These are phyloP conservation scores for Diaporthe amygdali DNA, from an alignment of 2,329 filamentous ascomycete genomes.

Conservation along the genomic window DNA sequence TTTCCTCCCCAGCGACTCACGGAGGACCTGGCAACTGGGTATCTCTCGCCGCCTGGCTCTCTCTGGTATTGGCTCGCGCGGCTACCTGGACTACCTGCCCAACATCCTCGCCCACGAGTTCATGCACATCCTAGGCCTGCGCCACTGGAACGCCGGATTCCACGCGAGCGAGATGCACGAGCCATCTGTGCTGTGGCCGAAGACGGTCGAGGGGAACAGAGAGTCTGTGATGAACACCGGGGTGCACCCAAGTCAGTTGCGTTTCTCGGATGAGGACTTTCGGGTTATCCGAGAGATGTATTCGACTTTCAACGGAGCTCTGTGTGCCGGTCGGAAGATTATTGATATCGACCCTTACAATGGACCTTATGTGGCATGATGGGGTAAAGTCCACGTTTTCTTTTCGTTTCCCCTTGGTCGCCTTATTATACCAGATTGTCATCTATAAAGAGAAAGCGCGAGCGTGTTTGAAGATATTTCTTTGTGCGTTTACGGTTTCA, in stretches of 20 bases:
- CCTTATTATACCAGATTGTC: background rate
- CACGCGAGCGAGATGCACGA: background rate
- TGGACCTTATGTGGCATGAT: background rate
- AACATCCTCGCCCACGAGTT: conserved; percentile 6
- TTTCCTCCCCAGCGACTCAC: background rate
- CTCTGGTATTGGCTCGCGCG: no score
- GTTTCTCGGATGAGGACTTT: background rate
- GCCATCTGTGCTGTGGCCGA: background rate
- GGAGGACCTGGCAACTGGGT: background rate
- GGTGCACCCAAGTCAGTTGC: background rate
- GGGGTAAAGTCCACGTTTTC: no score
- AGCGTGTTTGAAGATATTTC: no score
- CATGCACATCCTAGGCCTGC: background rate
- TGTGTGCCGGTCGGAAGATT: background rate
- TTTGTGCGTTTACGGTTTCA: no score
- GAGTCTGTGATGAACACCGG: background rate
- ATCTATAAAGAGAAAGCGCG: no score
- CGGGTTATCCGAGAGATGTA: background rate
- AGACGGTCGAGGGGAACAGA: background rate
- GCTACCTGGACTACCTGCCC: background rate
- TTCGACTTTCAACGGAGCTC: background rate
- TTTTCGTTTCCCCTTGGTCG: background rate
- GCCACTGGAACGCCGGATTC: background rate
- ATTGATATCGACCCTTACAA: background rate
- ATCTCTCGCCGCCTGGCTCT: no score